Conservation (phyloP, 2,329 filamentous ascomycete species). For the Didymella lethalis region DNA sequence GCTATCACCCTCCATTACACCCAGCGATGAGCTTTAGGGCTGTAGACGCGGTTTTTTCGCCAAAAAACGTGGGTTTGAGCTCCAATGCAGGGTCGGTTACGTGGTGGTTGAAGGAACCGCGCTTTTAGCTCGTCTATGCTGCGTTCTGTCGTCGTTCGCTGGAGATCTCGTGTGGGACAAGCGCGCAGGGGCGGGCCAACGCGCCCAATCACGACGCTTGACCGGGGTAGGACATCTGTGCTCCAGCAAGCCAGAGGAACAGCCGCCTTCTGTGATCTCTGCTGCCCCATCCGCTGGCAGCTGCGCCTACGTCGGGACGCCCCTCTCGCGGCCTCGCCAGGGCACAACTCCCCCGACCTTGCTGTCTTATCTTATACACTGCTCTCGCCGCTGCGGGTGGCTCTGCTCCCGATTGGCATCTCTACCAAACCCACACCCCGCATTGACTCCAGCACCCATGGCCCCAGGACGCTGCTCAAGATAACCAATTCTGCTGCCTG, state of each 20-base stretch:
- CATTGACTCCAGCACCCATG: constrained; percentile 19
- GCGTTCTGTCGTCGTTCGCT: constrained; percentile 31
- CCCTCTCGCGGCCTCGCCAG: constrained; percentile 35
- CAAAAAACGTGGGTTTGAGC: constrained; percentile 42
- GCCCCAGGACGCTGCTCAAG: constrained; percentile 8
- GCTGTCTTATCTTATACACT: constrained; percentile 45
- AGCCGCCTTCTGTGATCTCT: constrained; percentile 39
- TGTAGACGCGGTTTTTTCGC: constrained; percentile 44
- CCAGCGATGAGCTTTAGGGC: constrained; percentile 36
- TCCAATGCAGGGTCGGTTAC: constrained; percentile 38
- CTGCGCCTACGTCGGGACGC: constrained; percentile 40
- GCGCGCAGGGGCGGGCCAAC: constrained; percentile 30
- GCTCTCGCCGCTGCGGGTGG: constrained; percentile 40
- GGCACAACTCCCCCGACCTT: constrained; percentile 28
- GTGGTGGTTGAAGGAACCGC: constrained; percentile 37
- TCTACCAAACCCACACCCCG: constrained; percentile 27
- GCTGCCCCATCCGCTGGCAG: constrained; percentile 37
- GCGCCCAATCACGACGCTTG: constrained; percentile 24
- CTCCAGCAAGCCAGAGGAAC: constrained; percentile 37
- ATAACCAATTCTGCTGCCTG: constrained; percentile 4
- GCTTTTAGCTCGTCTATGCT: constrained; percentile 32
- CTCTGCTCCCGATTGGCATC: constrained; percentile 35
- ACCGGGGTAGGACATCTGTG: constrained; percentile 28
- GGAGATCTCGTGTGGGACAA: constrained; percentile 30
- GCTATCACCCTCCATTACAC: constrained; percentile 34